Evolutionary conservation across 1,284 basidiomycete genomes (phyloP).

Genomic region (Puccinia triticina): DNA sequence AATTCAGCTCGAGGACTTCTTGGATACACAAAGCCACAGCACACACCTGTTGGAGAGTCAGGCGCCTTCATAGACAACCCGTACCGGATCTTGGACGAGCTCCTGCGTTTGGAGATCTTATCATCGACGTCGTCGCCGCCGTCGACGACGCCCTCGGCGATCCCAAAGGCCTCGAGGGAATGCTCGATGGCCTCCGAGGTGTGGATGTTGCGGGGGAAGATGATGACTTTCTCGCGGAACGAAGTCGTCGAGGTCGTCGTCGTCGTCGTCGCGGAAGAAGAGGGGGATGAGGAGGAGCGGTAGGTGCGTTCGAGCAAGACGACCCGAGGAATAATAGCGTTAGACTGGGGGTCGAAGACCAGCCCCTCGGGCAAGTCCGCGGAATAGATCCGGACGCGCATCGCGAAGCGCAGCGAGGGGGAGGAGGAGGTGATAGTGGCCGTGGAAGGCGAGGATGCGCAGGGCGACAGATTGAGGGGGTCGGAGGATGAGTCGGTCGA

Average conservation of each 20-base stretch:
- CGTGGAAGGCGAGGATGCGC: slow-evolving; percentile 62
- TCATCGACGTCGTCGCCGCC: slow-evolving; percentile 97
- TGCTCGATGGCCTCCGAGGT: slow-evolving; percentile 95
- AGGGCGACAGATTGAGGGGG: slow-evolving; percentile 66
- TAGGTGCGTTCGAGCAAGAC: slow-evolving; percentile 55
- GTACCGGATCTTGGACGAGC: slow-evolving; percentile 77
- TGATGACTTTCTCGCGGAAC: slow-evolving; percentile 70
- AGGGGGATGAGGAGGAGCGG: slow-evolving; percentile 61
- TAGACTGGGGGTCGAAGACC: slow-evolving; percentile 85
- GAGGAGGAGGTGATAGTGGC: slow-evolving; percentile 66
- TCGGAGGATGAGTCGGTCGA: slow-evolving; percentile 63
- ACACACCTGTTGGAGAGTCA: slow-evolving; percentile 25
- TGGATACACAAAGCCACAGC: slow-evolving; percentile 43
- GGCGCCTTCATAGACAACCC: slow-evolving; percentile 66
- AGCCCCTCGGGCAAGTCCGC: slow-evolving; percentile 89
- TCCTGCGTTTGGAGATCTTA: slow-evolving; percentile 77
- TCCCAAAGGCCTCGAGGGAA: slow-evolving; percentile 86
- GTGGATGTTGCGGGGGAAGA: slow-evolving; percentile 88
- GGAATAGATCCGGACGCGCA: slow-evolving; percentile 82
- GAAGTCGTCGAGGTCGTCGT: slow-evolving; percentile 67
- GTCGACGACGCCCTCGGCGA: slow-evolving; percentile 91
- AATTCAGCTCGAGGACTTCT: slow-evolving; percentile 33
- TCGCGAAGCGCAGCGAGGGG: slow-evolving; percentile 77
- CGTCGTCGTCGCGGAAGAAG: slow-evolving; percentile 63
- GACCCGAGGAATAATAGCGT: slow-evolving; percentile 79